These are phyloP conservation scores for Fusarium equiseti DNA, from an alignment of 2,329 filamentous ascomycete species.

Conservation along the genomic window DNA sequence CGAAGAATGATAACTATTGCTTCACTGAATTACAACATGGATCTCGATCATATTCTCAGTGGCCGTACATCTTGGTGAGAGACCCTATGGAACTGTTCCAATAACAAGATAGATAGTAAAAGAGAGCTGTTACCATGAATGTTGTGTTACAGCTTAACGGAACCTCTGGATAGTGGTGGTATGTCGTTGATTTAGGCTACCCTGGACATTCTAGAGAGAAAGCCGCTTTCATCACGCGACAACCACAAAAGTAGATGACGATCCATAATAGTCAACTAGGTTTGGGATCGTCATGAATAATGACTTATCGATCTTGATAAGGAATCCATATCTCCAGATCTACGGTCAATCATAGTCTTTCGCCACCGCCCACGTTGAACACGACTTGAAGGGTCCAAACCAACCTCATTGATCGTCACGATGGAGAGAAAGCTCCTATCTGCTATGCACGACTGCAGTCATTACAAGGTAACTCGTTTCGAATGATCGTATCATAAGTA, in stretches of 20 bases:
- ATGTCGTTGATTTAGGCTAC: constrained; percentile 2
- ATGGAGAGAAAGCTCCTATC: neutral
- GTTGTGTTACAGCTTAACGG: neutral
- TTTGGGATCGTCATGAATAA: neutral
- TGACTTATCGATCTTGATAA: neutral
- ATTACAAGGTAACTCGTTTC: neutral
- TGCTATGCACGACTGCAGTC: neutral
- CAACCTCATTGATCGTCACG: neutral
- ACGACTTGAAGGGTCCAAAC: neutral
- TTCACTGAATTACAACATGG: neutral
- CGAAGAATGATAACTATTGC: neutral
- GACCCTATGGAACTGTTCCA: too few relatives aligned
- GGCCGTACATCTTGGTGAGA: too few relatives aligned
- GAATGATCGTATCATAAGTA: constrained; percentile 2
- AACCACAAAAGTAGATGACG: neutral
- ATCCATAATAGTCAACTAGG: neutral
- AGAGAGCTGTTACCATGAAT: neutral
- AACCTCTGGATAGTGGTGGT: neutral
- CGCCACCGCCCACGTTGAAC: neutral
- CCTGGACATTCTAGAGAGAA: neutral
- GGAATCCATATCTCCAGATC: neutral
- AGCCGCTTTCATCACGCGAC: neutral
- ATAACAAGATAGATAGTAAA: too few relatives aligned
- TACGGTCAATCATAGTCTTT: neutral
- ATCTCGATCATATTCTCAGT: too few relatives aligned